Percentiles rank a stretch among this genome's conserved stretches.
Evolutionary conservation across 176 grass and related monocot species (phyloP).

Genomic region (Ensete ventricosum): DNA sequence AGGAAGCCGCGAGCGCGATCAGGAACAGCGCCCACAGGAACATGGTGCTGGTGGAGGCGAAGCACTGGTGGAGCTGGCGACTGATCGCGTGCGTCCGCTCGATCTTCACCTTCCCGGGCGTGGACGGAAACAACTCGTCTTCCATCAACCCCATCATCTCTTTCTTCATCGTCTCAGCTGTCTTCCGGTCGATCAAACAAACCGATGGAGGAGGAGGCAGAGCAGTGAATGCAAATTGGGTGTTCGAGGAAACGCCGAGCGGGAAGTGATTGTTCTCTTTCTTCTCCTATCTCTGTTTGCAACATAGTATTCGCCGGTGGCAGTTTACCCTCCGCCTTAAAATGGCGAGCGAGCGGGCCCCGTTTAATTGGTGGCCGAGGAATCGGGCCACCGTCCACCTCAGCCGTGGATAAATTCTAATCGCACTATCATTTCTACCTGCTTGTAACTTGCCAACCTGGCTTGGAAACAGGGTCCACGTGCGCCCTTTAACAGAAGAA

Average conservation of each 20-base stretch:
- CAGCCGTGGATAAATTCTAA: neutral
- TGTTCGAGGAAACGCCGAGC: neutral
- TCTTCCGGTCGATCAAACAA: neutral
- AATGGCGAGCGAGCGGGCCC: neutral
- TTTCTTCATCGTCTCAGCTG: neutral
- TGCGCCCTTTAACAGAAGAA: too few species aligned
- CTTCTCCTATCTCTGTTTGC: too few species aligned
- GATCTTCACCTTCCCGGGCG: conserved; percentile 11
- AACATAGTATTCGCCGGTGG: too few species aligned
- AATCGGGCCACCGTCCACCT: neutral
- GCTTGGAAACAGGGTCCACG: too few species aligned
- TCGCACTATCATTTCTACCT: too few species aligned
- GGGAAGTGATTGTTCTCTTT: neutral
- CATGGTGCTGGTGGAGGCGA: conserved; percentile 11
- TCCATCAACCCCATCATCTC: conserved; percentile 8
- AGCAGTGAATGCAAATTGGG: neutral
- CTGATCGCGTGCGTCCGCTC: conserved; percentile 1
- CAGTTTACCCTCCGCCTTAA: neutral
- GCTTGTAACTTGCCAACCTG: too few species aligned
- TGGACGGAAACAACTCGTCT: conserved; percentile 6
- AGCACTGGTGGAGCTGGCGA: conserved; percentile 4
- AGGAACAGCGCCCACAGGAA: conserved; percentile 9
- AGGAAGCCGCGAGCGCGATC: conserved; percentile 4
- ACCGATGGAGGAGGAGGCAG: neutral
- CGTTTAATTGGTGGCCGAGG: neutral